A percentile compares a stretch with the other conserved stretches of the same genome.
Evolutionary conservation across 2,329 filamentous ascomycete genomes (phyloP).

Genomic region (Colletotrichum sojae): DNA sequence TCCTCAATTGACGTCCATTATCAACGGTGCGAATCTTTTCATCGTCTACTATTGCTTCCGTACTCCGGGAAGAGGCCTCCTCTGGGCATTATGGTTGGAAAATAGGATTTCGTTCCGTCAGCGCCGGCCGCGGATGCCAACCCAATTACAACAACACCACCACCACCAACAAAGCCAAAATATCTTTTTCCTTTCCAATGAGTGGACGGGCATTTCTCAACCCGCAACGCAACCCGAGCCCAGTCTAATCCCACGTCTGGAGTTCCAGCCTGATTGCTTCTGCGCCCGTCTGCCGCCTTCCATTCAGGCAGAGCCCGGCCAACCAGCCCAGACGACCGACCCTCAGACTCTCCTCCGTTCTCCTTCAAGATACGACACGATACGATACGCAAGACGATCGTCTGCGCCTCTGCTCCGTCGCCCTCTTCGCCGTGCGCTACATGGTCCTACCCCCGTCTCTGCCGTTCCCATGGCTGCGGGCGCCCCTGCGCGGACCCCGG

Average conservation of each 20-base stretch:
- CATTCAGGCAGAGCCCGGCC: constrained; percentile 18
- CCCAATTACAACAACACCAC: background rate
- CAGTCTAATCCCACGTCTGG: background rate
- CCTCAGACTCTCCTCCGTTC: background rate
- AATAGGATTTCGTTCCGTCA: constrained; percentile 8
- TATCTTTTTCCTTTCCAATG: background rate
- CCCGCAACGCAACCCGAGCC: background rate
- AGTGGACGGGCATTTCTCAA: background rate
- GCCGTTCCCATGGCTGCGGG: constrained; percentile 32
- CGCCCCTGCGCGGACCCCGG: constrained; percentile 32
- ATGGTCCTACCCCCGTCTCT: constrained; percentile 30
- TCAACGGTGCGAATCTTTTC: no score
- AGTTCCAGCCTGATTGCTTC: constrained; percentile 6
- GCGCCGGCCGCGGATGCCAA: constrained; percentile 9
- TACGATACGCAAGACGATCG: background rate
- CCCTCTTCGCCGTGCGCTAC: constrained; percentile 23
- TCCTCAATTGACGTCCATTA: no score
- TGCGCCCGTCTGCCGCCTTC: background rate
- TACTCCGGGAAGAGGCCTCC: no score
- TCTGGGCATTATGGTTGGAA: background rate
- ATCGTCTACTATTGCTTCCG: no score
- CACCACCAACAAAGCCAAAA: background rate
- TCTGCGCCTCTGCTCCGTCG: background rate
- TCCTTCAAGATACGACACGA: background rate
- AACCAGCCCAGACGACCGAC: constrained; percentile 5